A percentile compares a stretch with the other conserved stretches of the same genome.
Evolutionary conservation across 805 yeast species (phyloP).

Genomic region (Kodamaea hsintzibuensis): DNA sequence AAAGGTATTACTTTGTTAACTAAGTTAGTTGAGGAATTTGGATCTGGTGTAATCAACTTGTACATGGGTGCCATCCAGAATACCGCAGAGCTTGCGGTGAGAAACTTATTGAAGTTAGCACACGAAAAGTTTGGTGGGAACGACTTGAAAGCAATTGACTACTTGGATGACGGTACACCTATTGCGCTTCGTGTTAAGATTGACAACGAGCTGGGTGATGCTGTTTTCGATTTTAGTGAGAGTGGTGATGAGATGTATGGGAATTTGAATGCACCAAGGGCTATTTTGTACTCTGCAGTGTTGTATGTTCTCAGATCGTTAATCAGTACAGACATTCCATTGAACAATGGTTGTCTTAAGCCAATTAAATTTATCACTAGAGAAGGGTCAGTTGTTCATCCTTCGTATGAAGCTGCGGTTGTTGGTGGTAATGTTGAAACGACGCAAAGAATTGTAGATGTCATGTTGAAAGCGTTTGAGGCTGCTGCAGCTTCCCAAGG

Average conservation of each 20-base stretch:
- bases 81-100: constrained; percentile 76
- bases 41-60: constrained; percentile 55
- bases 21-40: constrained; percentile 61
- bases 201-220: constrained; percentile 51
- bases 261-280: constrained; percentile 89
- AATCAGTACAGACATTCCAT: constrained; percentile 84
- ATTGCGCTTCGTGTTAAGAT: constrained; percentile 58
- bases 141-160: constrained; percentile 55
- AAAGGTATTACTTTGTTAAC: constrained; percentile 74
- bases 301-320: constrained; percentile 83
- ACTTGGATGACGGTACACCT: constrained; percentile 79
- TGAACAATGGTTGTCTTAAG: constrained; percentile 87
- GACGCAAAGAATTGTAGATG: constrained; percentile 90
- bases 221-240: constrained; percentile 81
- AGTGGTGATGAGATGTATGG: constrained; percentile 88
- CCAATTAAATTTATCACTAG: constrained; percentile 64
- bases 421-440: constrained; percentile 93
- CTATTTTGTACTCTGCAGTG: constrained; percentile 86
- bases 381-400: constrained; percentile 52
- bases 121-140: constrained; percentile 40
- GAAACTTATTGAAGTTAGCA: constrained; percentile 36
- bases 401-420: constrained; percentile 84
- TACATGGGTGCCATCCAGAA: constrained; percentile 84
- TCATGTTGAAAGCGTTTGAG: constrained; percentile 78
- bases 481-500: constrained; percentile 97